Evolutionary conservation across 257 asterid species (phyloP), one percentile per base, ranked within the genome.

Genomic region (Ocimum tenuiflorum): DNA sequence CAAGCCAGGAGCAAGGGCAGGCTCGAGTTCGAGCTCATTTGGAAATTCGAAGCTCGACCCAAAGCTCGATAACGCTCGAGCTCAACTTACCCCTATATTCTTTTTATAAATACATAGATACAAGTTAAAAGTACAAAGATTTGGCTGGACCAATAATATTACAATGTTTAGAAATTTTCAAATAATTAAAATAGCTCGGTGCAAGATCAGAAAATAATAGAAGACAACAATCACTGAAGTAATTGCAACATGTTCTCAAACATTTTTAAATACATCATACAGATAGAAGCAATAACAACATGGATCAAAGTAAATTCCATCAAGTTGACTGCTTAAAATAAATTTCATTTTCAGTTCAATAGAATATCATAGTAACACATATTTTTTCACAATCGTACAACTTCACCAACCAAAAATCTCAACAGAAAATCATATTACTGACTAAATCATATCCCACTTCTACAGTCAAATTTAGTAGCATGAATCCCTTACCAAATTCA

Each of bases 311-410:
- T 13, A 45, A 7, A 42, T 79, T 38, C 50, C 83, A 59, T 70
- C 33, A 48, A 79, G 67, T 70, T 72, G 62, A 38, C 87, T 84
- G 65, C 36, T 66, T 41, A 43, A 47, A 27, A 68, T 20, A 33
- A 13, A 39, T 41, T 53, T 46, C 33, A 66, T 29, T 41, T 70
- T 55, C 47, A 63, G 18, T 47, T 36, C 20, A 11, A 57, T 49
- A 9, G 41, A 43, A 23, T 12, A 57, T 19, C 63, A 49, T 18
- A 38, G 6, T 14, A 13, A 27, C 51, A 7, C 31, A 36, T 17
- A 10, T 52, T 65, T n/a, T 8, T 51, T 52, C 54, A 33, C 36
- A 67, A 43, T 7, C 29, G 9, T 13, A 35, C 55, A 14, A 12
- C 12, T 17, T 13, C n/a, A 53, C 52, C 27, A 55, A 45, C 65